A percentile compares a stretch with the other conserved stretches of the same genome.
These are phyloP conservation scores for Arabidopsis arenosa DNA, from an alignment of 345 rosid genomes.

Conservation along the genomic window DNA sequence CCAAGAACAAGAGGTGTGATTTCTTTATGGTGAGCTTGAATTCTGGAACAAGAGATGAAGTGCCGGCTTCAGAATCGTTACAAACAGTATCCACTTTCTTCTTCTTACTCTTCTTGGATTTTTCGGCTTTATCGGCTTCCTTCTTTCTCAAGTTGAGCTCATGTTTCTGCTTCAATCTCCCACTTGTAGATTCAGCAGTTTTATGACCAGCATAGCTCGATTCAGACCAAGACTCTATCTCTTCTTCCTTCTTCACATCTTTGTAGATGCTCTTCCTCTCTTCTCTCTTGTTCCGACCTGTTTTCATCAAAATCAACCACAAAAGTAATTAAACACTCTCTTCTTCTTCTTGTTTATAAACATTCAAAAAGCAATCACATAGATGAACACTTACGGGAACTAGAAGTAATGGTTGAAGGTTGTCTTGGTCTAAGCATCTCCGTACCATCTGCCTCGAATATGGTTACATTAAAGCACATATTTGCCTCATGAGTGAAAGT, in stretches of 20 bases:
- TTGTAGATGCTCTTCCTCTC: conserved; percentile 1
- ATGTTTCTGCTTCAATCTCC: conserved; percentile 15
- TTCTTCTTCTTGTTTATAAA: not conserved
- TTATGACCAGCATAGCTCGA: not conserved
- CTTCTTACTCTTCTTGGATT: conserved; percentile 4
- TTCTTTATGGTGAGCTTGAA: conserved; percentile 35
- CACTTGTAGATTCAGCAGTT: conserved; percentile 11
- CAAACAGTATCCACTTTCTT: conserved; percentile 6
- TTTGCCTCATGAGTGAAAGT: conserved; percentile 38
- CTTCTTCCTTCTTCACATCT: conserved; percentile 28
- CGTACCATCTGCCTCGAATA: conserved; percentile 25
- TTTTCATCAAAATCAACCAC: not conserved
- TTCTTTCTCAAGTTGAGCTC: conserved; percentile 31
- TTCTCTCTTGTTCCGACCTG: conserved; percentile 18
- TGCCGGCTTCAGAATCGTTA: not conserved
- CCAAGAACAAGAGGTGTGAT: conserved; percentile 37
- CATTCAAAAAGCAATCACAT: not conserved
- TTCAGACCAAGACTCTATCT: conserved; percentile 24
- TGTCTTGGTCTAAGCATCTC: conserved; percentile 28
- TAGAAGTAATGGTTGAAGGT: conserved; percentile 15
- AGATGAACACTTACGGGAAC: conserved; percentile 24
- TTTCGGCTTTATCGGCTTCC: not conserved
- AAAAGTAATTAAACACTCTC: not conserved
- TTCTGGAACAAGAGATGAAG: conserved; percentile 26
- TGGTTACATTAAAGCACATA: conserved; percentile 34